These are phyloP conservation scores for Lecanoromycetidae sp. DNA, from an alignment of 2,329 filamentous ascomycete genomes.

Conservation along the genomic window DNA sequence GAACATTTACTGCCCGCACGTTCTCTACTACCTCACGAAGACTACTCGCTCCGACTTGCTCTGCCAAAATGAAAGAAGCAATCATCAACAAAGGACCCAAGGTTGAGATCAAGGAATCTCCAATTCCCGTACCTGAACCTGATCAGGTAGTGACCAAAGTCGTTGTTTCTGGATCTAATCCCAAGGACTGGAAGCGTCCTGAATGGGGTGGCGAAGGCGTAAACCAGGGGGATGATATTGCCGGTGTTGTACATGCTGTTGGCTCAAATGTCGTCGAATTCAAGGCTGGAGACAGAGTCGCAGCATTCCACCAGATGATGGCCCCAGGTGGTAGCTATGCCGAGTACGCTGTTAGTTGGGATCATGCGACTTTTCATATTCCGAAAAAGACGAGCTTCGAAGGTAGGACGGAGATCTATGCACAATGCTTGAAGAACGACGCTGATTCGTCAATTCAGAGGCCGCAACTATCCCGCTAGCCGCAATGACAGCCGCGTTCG, in stretches of 20 bases:
- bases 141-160: slow-evolving; percentile 32
- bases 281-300: slow-evolving; percentile 44
- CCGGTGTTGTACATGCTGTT: slow-evolving; percentile 39
- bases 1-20: neutral
- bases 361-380: slow-evolving; percentile 44
- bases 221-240: slow-evolving; percentile 42
- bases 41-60: neutral
- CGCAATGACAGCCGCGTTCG: slow-evolving; percentile 42
- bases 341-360: slow-evolving; percentile 44
- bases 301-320: slow-evolving; percentile 34
- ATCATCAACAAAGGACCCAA: slow-evolving; percentile 24
- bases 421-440: slow-evolving; percentile 16
- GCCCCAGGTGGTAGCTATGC: slow-evolving; percentile 41
- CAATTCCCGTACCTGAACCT: slow-evolving; percentile 29
- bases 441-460: slow-evolving; percentile 26
- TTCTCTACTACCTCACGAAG: neutral
- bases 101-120: slow-evolving; percentile 31
- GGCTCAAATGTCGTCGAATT: slow-evolving; percentile 43
- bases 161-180: slow-evolving; percentile 32
- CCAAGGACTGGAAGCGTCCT: slow-evolving; percentile 36
- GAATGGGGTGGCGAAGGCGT: slow-evolving; percentile 14
- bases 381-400: slow-evolving; percentile 40
- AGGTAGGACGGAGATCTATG: slow-evolving; percentile 26
- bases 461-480: slow-evolving; percentile 46
- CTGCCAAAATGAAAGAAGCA: slow-evolving; percentile 31